These are phyloP conservation scores for Polygonum maritimum DNA, from an alignment of 148 eudicot genomes.

Conservation along the genomic window DNA sequence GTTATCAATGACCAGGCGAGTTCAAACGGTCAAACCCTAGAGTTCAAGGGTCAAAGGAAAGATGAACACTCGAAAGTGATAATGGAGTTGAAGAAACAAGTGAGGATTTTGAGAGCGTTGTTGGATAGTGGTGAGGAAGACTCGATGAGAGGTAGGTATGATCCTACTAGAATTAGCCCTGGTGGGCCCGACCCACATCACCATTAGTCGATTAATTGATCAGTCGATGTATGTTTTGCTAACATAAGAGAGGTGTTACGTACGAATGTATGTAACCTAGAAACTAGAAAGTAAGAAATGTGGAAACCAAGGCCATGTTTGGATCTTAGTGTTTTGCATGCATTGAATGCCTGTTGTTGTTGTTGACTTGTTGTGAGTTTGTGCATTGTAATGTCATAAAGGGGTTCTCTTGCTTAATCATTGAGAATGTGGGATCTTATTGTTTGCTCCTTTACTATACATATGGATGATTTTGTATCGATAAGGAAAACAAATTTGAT, in stretches of 20 bases:
- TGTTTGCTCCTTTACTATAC: not conserved
- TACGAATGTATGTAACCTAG: too few species aligned
- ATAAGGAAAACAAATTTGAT: too few species aligned
- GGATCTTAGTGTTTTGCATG: too few species aligned
- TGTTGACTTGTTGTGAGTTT: not conserved
- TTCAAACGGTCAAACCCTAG: not conserved
- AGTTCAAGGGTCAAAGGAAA: not conserved
- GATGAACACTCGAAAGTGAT: slow-evolving; percentile 12
- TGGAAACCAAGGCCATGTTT: not conserved
- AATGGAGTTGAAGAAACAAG: slow-evolving; percentile 17
- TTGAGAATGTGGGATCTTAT: not conserved
- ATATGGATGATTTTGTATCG: too few species aligned
- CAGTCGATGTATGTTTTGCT: not conserved
- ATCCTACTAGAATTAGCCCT: slow-evolving; percentile 17
- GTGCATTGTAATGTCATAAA: not conserved
- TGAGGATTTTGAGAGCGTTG: slow-evolving; percentile 19
- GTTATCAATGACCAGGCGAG: not conserved
- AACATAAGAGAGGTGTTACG: not conserved
- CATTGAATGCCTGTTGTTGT: not conserved
- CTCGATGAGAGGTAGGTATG: slow-evolving; percentile 14
- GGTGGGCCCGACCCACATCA: slow-evolving; percentile 29
- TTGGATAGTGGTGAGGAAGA: slow-evolving; percentile 20
- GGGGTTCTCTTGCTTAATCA: not conserved
- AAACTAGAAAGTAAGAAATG: too few species aligned
- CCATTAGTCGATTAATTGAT: slow-evolving; percentile 6